Evolutionary conservation across 345 rosid genomes (phyloP).

Genomic region (Eutrema yunnanense): DNA sequence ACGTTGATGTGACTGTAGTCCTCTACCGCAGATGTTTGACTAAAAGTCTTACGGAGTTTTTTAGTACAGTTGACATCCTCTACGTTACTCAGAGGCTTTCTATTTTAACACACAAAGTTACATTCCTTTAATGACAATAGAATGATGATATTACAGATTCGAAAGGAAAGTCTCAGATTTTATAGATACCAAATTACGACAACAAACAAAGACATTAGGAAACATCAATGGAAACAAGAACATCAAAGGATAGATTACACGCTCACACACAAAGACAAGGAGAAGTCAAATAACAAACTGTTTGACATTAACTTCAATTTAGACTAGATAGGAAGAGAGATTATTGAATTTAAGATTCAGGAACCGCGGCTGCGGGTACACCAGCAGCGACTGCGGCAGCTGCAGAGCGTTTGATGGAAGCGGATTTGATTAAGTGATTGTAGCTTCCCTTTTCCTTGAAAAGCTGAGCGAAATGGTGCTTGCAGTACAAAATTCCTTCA

Average conservation of each 20-base stretch:
- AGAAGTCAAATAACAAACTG: not conserved
- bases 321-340: constrained; percentile 5
- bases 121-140: not conserved
- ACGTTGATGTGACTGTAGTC: not conserved
- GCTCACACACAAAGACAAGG: constrained; percentile 8
- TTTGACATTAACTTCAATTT: constrained; percentile 8
- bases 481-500: constrained; percentile 78
- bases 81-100: not conserved
- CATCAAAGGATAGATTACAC: constrained; percentile 27
- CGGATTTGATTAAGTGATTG: constrained; percentile 86
- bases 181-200: constrained; percentile 2
- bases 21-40: not conserved
- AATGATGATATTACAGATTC: not conserved
- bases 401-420: constrained; percentile 76
- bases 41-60: not conserved
- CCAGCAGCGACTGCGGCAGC: constrained; percentile 54
- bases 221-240: constrained; percentile 1
- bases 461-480: constrained; percentile 79
- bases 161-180: not conserved
- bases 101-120: not conserved
- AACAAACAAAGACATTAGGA: constrained; percentile 12
- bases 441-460: constrained; percentile 98
- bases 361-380: constrained; percentile 37
- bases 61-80: not conserved
- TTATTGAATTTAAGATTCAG: constrained; percentile 32